Evolutionary conservation across 1,139 yeast genomes (phyloP).

Genomic region (Zygosaccharomyces pseudobailii): DNA sequence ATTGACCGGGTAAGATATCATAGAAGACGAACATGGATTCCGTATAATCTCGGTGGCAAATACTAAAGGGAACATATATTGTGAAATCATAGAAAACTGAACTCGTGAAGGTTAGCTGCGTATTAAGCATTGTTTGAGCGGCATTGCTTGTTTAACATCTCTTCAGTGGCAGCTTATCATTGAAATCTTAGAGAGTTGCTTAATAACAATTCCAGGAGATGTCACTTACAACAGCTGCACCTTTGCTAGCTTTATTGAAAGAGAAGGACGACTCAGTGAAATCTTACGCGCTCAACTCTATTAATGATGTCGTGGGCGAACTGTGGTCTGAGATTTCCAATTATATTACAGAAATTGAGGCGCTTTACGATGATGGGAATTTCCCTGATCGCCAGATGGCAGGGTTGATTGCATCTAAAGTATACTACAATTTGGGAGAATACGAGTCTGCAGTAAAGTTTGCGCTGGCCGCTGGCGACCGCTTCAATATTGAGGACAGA

Average conservation of each 20-base stretch:
- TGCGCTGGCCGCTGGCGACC: slow-evolving; percentile 76
- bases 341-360: slow-evolving; percentile 79
- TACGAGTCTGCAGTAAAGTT: slow-evolving; percentile 86
- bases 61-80: slow-evolving; percentile 1
- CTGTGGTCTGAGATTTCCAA: slow-evolving; percentile 98
- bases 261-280: slow-evolving; percentile 78
- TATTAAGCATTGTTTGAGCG: neutral
- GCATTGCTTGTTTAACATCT: neutral
- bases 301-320: slow-evolving; percentile 80
- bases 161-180: neutral
- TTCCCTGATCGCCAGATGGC: slow-evolving; percentile 80
- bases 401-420: slow-evolving; percentile 88
- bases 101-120: neutral
- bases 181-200: neutral
- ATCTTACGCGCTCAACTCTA: slow-evolving; percentile 76
- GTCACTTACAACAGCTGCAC: slow-evolving; percentile 78
- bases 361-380: slow-evolving; percentile 75
- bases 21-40: neutral
- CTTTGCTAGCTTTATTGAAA: slow-evolving; percentile 79
- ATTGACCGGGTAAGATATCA: neutral
- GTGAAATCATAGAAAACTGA: neutral
- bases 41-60: slow-evolving; percentile 13
- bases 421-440: slow-evolving; percentile 92
- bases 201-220: slow-evolving; percentile 29
- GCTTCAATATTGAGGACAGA: slow-evolving; percentile 62